Conservation (phyloP, 2,329 filamentous ascomycete species). For the Hypoxylon sp. region DNA sequence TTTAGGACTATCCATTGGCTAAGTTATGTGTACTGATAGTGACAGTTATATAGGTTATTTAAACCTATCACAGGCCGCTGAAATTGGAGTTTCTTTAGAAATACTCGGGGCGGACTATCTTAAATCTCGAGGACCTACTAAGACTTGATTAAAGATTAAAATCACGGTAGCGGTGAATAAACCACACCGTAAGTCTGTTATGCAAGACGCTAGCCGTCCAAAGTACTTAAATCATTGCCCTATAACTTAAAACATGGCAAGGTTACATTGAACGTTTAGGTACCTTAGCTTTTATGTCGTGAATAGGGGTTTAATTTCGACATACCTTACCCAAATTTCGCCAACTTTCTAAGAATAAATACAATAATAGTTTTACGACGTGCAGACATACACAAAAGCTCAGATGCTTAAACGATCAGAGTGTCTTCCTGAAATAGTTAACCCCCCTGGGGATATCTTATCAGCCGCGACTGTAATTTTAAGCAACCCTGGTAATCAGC, state of each 20-base stretch:
- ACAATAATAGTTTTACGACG: neutral
- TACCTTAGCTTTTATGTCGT: neutral
- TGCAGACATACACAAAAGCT: conserved; percentile 1
- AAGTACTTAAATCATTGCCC: neutral
- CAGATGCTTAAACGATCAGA: conserved; percentile 4
- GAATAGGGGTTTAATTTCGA: neutral
- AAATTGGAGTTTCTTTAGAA: conserved; percentile 21
- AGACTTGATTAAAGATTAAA: conserved; percentile 17
- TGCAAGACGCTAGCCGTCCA: neutral
- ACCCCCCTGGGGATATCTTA: conserved; percentile 7
- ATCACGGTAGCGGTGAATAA: conserved; percentile 26
- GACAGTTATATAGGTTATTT: neutral
- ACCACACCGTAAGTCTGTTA: conserved; percentile 8
- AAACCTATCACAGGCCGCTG: neutral
- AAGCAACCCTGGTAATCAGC: neutral
- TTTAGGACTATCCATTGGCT: neutral
- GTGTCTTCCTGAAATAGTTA: conserved; percentile 10
- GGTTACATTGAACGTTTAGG: neutral
- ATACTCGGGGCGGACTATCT: conserved; percentile 17
- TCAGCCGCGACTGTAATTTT: conserved; percentile 23
- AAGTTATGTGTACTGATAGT: neutral
- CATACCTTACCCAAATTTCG: neutral
- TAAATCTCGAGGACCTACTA: neutral
- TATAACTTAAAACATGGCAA: neutral
- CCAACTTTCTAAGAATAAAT: neutral